Evolutionary conservation across 2,329 filamentous ascomycete genomes (phyloP), one percentile per base, ranked within the genome.

Genomic region (Sarocladium strictum): DNA sequence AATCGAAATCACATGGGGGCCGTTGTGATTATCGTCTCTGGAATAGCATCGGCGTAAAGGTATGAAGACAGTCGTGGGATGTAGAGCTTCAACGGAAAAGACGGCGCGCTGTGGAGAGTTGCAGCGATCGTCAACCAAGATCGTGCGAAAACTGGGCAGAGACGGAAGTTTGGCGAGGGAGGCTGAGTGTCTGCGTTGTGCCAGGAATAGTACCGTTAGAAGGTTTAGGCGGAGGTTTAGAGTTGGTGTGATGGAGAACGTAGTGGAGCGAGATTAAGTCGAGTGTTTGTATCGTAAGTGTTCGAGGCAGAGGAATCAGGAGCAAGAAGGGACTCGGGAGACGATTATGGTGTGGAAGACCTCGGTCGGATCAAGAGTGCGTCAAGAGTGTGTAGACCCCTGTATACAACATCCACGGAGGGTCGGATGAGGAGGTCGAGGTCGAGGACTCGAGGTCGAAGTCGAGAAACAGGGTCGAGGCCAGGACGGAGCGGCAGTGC

Each of bases 401-500:
- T 47, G 43, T 15, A 27, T 23, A n/a, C n/a, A 27, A 3, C 14
- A 23, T 26, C 14, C 14, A 23, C 21, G 6, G 24, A 26, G 24
- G 35, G 35, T 38, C 29, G 24, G 17, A 7, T n/a, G 38, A 6
- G 27, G 43, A 24, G 50, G 50, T 38, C 50, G 58, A 53, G n/a
- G 17, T 40, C 19, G 33, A 40, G 33, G 32, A 37, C 29, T 40
- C 19, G 33, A 40, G 33, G 32, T 40, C 29, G 32, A 53, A 33
- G 50, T 53, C 33, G 10, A 40, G 50, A 27, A 33, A 19, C 47
- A 51, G 17, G 47, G 47, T 51, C 19, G 47, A 35, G 26, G 47
- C 17, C 23, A 27, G 24, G 43, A 29, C 23, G 47, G 35, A 29
- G 47, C 47, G 26, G 47, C 19, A 10, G 23, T 35, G 47, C 17